phyloP scores from a whole-genome alignment of 2,329 filamentous ascomycete genomes.

The Penicillium sp. region DNA sequence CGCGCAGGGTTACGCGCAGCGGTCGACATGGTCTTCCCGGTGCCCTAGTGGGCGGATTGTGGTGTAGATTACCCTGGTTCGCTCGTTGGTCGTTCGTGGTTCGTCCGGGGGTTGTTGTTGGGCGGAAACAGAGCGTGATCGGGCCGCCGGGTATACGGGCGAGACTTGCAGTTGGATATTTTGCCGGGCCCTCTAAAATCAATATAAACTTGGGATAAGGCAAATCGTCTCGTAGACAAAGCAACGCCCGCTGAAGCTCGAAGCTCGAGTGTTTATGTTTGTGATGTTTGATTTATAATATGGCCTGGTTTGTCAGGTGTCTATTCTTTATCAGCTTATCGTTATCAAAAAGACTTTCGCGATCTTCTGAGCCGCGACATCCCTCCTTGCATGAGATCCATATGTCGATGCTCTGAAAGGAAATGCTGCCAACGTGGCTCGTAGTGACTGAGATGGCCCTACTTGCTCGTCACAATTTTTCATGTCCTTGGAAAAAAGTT shows the following conservation, averaged over 20 bases:
- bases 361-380: neutral
- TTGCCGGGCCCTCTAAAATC: neutral
- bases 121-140: neutral
- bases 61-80: neutral
- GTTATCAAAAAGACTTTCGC: neutral
- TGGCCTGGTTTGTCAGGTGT: neutral
- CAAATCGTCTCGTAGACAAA: neutral
- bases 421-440: neutral
- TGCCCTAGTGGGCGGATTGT: constrained; percentile 12
- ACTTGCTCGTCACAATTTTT: neutral
- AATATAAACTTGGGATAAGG: neutral
- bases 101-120: constrained; percentile 1
- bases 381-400: neutral
- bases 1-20: constrained; percentile 37
- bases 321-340: constrained; percentile 4
- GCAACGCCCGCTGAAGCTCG: constrained; percentile 4
- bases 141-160: neutral
- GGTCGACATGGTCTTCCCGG: constrained; percentile 25
- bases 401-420: neutral
- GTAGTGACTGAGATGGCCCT: too few relatives aligned
- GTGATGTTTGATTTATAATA: constrained; percentile 6
- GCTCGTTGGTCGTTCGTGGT: neutral
- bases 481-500: too few relatives aligned
- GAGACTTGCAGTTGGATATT: neutral
- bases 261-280: constrained; percentile 12